Evolutionary conservation across 1,284 basidiomycete species (phyloP).

Genomic region (Melanopsichium pennsylvanicum): DNA sequence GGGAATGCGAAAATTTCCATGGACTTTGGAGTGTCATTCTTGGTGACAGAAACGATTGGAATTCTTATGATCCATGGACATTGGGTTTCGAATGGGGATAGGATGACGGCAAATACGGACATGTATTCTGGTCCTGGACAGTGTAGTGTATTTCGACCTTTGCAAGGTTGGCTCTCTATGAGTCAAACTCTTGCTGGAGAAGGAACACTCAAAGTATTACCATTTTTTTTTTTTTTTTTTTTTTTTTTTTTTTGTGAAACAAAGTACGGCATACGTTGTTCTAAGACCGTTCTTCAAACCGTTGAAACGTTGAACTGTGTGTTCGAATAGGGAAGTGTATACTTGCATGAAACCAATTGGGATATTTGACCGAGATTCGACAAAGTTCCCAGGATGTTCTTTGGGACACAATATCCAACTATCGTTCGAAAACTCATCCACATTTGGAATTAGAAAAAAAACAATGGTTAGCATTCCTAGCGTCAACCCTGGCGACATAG

Average conservation of each 20-base stretch:
- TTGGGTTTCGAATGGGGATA: slow-evolving; percentile 31
- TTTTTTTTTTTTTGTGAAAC: slow-evolving; percentile 78
- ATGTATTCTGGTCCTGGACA: slow-evolving; percentile 67
- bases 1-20: slow-evolving; percentile 77
- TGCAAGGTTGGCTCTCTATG: slow-evolving; percentile 77
- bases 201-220: slow-evolving; percentile 80
- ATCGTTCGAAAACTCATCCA: slow-evolving; percentile 73
- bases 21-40: slow-evolving; percentile 72
- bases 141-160: slow-evolving; percentile 79
- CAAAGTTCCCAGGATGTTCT: slow-evolving; percentile 72
- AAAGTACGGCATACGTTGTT: slow-evolving; percentile 78
- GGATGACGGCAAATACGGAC: slow-evolving; percentile 45
- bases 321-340: slow-evolving; percentile 2
- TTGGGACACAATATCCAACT: slow-evolving; percentile 75
- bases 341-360: slow-evolving; percentile 43
- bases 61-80: slow-evolving; percentile 69
- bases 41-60: slow-evolving; percentile 68
- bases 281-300: slow-evolving; percentile 79
- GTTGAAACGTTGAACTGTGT: slow-evolving; percentile 3
- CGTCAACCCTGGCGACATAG: slow-evolving; percentile 77
- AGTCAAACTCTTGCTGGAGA: slow-evolving; percentile 72
- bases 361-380: slow-evolving; percentile 71
- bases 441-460: slow-evolving; percentile 73
- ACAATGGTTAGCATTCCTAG: slow-evolving; percentile 76
- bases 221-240: slow-evolving; percentile 78